phyloP scores from a whole-genome alignment of 768 basidiomycete genomes.

The Leucocoprinus leucothites region DNA sequence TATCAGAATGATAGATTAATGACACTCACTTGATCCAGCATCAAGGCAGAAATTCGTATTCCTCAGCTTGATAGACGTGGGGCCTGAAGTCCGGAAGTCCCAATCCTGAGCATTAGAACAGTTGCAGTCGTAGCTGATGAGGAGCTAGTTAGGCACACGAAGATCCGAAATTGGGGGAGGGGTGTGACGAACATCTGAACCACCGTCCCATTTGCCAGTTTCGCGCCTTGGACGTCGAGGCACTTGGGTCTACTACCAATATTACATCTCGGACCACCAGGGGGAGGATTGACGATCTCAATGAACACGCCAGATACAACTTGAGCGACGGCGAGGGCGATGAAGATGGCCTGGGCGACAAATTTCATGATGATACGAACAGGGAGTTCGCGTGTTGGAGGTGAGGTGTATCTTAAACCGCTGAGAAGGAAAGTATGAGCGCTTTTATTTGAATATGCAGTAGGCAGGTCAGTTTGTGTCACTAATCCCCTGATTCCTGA shows the following conservation, averaged over 20 bases:
- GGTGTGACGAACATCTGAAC: conserved; percentile 27
- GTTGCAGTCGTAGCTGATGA: conserved; percentile 18
- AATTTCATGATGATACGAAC: neutral
- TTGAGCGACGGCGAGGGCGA: neutral
- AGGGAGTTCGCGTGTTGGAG: neutral
- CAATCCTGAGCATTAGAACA: conserved; percentile 21
- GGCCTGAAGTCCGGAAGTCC: conserved; percentile 23
- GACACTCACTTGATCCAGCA: conserved; percentile 27
- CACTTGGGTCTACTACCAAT: conserved; percentile 20
- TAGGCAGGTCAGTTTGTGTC: too few relatives aligned
- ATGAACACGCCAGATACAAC: neutral
- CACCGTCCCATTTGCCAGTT: conserved; percentile 27
- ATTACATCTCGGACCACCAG: neutral
- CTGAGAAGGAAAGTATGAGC: neutral
- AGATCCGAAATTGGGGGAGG: neutral
- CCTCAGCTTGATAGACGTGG: neutral
- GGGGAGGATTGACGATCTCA: neutral
- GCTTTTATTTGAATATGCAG: too few relatives aligned
- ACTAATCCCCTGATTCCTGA: too few relatives aligned
- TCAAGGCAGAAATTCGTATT: conserved; percentile 30
- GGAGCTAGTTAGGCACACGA: neutral
- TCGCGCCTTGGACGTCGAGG: conserved; percentile 29
- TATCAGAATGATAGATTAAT: neutral
- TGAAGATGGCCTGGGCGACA: neutral
- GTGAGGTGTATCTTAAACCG: neutral